These are phyloP conservation scores for Fusarium tupiense DNA, from an alignment of 2,329 filamentous ascomycete species.

Conservation along the genomic window DNA sequence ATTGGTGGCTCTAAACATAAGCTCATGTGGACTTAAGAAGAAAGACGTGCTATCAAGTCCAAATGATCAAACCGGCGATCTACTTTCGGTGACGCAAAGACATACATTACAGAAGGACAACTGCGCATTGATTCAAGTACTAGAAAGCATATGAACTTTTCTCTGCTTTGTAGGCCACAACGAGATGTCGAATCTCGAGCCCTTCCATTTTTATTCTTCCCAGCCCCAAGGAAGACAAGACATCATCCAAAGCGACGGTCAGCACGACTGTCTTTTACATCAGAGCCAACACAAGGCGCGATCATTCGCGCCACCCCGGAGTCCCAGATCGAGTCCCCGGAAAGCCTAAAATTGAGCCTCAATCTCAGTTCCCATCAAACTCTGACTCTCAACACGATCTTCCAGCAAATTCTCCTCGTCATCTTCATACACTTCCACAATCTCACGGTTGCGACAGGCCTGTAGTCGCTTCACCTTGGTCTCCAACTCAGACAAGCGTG, in stretches of 20 bases:
- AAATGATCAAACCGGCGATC: not conserved
- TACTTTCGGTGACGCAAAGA: not conserved
- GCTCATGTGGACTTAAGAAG: not conserved
- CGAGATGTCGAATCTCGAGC: not conserved
- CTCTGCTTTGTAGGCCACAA: not conserved
- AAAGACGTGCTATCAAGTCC: not conserved
- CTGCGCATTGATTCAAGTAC: not conserved
- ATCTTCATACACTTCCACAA: not conserved
- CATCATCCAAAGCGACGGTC: not conserved
- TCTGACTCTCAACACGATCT: not conserved
- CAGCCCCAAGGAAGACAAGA: accelerated
- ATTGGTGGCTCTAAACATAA: accelerated
- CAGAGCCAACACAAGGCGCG: not conserved
- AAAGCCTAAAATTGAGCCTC: not conserved
- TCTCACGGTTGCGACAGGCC: too few species aligned
- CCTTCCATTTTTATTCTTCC: not conserved
- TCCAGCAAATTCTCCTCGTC: not conserved
- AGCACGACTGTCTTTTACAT: not conserved
- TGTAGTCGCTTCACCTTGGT: not conserved
- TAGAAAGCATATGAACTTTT: not conserved
- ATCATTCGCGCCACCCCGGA: not conserved
- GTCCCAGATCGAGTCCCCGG: too few species aligned
- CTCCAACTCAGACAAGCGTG: not conserved
- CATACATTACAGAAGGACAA: not conserved
- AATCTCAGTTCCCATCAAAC: not conserved